Evolutionary conservation across 352 stramenopile species (phyloP).

Genomic region (Globisporangium cylindrosporum): DNA sequence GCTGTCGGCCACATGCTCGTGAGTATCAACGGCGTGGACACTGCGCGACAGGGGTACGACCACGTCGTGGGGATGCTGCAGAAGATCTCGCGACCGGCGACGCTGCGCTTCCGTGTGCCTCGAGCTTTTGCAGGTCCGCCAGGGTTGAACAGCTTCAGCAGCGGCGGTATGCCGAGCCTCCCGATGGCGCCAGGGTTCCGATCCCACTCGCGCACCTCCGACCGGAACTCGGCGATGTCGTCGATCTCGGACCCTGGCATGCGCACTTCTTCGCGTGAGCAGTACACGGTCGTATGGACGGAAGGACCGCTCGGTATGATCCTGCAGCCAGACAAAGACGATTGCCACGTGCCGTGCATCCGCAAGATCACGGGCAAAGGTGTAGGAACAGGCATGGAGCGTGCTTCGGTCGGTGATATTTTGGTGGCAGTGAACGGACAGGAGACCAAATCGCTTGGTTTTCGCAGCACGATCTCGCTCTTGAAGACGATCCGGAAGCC

Average conservation of each 20-base stretch:
- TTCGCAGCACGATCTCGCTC: constrained; percentile 81
- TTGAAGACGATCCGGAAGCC: constrained; percentile 86
- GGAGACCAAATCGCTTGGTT: constrained; percentile 81
- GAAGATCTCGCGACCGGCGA: constrained; percentile 76
- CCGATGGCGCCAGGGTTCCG: constrained; percentile 31
- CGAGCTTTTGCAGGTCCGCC: constrained; percentile 30
- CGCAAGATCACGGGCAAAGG: constrained; percentile 87
- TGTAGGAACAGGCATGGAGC: constrained; percentile 80
- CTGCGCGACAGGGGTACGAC: constrained; percentile 83
- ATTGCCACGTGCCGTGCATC: constrained; percentile 86
- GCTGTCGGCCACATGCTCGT: constrained; percentile 87
- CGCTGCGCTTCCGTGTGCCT: constrained; percentile 80
- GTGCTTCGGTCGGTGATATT: constrained; percentile 73
- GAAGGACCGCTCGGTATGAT: constrained; percentile 86
- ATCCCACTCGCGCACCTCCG: constrained; percentile 17
- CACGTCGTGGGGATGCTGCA: constrained; percentile 80
- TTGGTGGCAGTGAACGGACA: constrained; percentile 83
- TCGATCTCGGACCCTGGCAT: constrained; percentile 38
- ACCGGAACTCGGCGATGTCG: constrained; percentile 29
- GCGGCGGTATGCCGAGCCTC: constrained; percentile 17
- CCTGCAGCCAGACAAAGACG: constrained; percentile 79
- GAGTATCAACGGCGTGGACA: constrained; percentile 87
- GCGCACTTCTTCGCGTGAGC: constrained; percentile 52
- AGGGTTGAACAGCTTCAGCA: constrained; percentile 6
- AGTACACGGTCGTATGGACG: constrained; percentile 87